Percentiles rank a stretch among this genome's conserved stretches.
Evolutionary conservation across 2,329 filamentous ascomycete species (phyloP).

Genomic region (Sordariomycetes sp.): DNA sequence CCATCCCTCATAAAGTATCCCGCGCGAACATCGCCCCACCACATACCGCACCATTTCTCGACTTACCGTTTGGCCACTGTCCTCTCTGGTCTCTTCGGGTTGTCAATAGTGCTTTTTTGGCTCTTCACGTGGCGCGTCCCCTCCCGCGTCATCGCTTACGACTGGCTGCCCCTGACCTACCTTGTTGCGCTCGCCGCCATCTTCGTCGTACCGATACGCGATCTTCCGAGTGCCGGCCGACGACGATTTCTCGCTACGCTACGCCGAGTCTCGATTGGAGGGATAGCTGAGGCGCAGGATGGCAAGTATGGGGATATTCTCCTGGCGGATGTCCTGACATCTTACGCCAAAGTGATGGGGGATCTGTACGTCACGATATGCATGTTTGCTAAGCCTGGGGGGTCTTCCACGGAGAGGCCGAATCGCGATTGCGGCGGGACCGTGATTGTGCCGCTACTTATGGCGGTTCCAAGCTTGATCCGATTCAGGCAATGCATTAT

Average conservation of each 20-base stretch:
- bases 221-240: constrained; percentile 60
- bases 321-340: constrained; percentile 87
- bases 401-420: constrained; percentile 69
- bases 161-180: constrained; percentile 80
- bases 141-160: constrained; percentile 63
- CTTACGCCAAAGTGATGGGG: constrained; percentile 84
- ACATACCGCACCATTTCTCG: constrained; percentile 68
- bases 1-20: constrained; percentile 82
- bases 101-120: constrained; percentile 80
- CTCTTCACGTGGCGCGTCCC: constrained; percentile 61
- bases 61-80: constrained; percentile 78
- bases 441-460: constrained; percentile 73
- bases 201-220: constrained; percentile 64
- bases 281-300: constrained; percentile 75
- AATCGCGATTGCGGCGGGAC: constrained; percentile 74
- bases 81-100: constrained; percentile 59
- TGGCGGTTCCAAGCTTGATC: constrained; percentile 75
- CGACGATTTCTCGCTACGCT: constrained; percentile 67
- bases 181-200: constrained; percentile 63
- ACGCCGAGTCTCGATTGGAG: constrained; percentile 71
- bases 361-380: constrained; percentile 84
- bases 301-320: constrained; percentile 94
- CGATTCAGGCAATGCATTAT: constrained; percentile 87
- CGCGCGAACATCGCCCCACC: constrained; percentile 57
- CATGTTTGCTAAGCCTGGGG: constrained; percentile 72